Base-by-base conservation (phyloP, 805 yeast genomes). In the Lachancea cidri region DNA sequence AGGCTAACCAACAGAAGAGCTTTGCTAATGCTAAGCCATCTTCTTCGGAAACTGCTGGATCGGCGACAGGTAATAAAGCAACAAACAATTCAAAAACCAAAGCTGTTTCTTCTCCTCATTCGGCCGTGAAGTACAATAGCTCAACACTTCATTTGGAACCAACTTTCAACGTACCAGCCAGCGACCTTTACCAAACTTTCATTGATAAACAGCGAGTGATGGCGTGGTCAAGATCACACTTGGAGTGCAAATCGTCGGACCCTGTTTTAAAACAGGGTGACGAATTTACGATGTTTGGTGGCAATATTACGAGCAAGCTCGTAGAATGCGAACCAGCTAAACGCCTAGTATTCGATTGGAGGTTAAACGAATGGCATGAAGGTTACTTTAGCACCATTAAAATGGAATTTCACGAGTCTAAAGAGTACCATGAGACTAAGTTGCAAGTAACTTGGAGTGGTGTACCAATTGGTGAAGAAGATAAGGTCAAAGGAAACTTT, bases 401-500 rank as follows among this genome's bases (percentile, higher is more conserved):
- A 17, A 74, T 91, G 50, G 70, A 67, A 29, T 76, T 93, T 50
- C 77, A 77, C 43, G 66, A 63, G 41, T 60, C 66, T 1, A 86
- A 86, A 58, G 93, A 91, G 20, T 74, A 77, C n/a, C 76, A 84
- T 33, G 97, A 88, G 54, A 93, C 98, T 3, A 79, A 74, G 44
- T 70, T 89, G 67, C 78, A 79, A 45, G 87, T 88, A 15, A 69
- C 73, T 33, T 87, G 91, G 77, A 70, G 77, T 14, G 97, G 97
- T 13, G 83, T 93, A 37, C 99, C 99, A 14, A 72, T 91, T 30
- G 99, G 98, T 11, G 94, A 93, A 60, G 98, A 93, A 58, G 93
- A 94, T 54, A 66, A 83, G 54, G 96, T 86, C 30, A 77, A 80
- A 56, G 76, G 72, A 31, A 93, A 91, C 64, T 91, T 93, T 58